These are phyloP conservation scores for Pythium aphanidermatum DNA, from an alignment of 352 stramenopile species.

Conservation along the genomic window DNA sequence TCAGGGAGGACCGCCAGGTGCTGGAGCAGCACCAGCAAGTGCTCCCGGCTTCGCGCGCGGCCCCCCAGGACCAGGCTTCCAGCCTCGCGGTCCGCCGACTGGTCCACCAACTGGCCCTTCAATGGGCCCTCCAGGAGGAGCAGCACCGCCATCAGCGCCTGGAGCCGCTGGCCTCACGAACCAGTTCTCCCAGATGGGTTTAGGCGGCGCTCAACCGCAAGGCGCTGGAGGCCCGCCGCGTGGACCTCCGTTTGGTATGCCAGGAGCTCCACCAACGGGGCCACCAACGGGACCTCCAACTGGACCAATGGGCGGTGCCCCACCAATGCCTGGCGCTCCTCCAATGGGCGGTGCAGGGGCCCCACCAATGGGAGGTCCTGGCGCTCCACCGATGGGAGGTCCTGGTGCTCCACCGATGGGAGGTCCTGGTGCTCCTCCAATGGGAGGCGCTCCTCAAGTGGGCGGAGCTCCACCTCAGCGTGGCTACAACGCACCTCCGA, in stretches of 20 bases:
- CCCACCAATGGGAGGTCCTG: conserved; percentile 14
- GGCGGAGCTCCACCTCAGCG: conserved; percentile 14
- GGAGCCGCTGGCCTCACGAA: conserved; percentile 25
- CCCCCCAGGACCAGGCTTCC: conserved; percentile 16
- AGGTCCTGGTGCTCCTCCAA: conserved; percentile 14
- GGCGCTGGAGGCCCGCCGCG: conserved; percentile 6
- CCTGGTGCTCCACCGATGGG: conserved; percentile 12
- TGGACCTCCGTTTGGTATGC: conserved; percentile 18
- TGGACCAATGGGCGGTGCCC: conserved; percentile 11
- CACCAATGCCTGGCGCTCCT: conserved; percentile 10
- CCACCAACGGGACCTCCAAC: conserved; percentile 21
- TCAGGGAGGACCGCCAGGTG: conserved; percentile 2
- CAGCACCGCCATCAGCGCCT: conserved; percentile 9
- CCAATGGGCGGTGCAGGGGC: conserved; percentile 29
- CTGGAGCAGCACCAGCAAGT: conserved; percentile 11
- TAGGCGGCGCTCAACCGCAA: conserved; percentile 29
- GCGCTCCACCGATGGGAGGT: conserved; percentile 13
- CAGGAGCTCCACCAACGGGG: conserved; percentile 17
- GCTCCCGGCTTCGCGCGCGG: conserved; percentile 15
- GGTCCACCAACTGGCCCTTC: conserved; percentile 24
- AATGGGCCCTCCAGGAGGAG: conserved; percentile 8
- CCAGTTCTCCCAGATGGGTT: conserved; percentile 67
- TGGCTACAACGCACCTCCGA: conserved; percentile 33
- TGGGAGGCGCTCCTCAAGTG: conserved; percentile 17
- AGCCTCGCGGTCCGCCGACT: conserved; percentile 19